Evolutionary conservation across 2,329 filamentous ascomycete species (phyloP).

Genomic region (Cladosporium sp.): DNA sequence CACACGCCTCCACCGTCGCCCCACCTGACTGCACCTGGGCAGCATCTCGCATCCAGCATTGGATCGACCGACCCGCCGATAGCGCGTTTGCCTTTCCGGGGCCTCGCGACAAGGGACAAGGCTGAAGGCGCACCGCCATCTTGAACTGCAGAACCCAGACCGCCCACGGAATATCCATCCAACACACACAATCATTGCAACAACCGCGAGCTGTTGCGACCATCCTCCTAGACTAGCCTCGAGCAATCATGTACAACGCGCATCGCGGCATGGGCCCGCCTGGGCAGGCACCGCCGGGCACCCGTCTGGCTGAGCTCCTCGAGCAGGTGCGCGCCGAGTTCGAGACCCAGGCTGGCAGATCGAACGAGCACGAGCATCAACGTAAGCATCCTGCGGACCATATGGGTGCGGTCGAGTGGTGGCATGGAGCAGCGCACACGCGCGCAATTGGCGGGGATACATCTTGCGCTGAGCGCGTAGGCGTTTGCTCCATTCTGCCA

Average conservation of each 20-base stretch:
- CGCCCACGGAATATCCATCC: not conserved
- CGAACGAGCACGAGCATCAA: slow-evolving; percentile 87
- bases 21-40: slow-evolving; percentile 1
- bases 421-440: not conserved
- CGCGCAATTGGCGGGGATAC: not conserved
- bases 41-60: not conserved
- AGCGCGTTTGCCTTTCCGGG: slow-evolving; percentile 7
- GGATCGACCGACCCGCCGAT: slow-evolving; percentile 8
- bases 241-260: slow-evolving; percentile 71
- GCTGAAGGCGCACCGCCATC: slow-evolving; percentile 17
- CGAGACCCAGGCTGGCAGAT: slow-evolving; percentile 70
- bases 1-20: not conserved
- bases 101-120: slow-evolving; percentile 14
- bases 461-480: not conserved
- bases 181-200: not conserved
- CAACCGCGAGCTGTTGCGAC: not conserved
- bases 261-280: slow-evolving; percentile 75
- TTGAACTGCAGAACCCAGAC: slow-evolving; percentile 5
- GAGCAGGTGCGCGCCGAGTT: slow-evolving; percentile 91
- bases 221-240: not conserved
- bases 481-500: not conserved
- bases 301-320: slow-evolving; percentile 84
- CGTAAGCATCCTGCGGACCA: slow-evolving; percentile 52
- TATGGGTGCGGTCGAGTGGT: slow-evolving; percentile 6
- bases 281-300: slow-evolving; percentile 62